Conservation (phyloP, 2,329 filamentous ascomycete species). For the Fusarium sambucinum region DNA sequence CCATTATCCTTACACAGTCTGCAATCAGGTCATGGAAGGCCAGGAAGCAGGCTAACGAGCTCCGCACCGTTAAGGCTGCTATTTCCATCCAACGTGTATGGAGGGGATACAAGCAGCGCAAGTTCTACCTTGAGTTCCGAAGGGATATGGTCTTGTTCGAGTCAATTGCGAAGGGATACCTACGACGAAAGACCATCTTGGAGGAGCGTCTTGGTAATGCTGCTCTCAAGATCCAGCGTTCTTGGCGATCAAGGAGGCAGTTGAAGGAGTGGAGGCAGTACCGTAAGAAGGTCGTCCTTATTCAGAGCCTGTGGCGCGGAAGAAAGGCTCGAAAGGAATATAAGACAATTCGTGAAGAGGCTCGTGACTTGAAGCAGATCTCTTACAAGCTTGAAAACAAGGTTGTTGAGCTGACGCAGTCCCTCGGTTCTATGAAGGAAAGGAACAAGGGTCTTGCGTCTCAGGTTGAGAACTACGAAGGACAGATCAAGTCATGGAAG, state of each 20-base stretch:
- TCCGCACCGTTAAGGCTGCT: slow-evolving; percentile 85
- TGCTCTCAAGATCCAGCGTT: slow-evolving; percentile 88
- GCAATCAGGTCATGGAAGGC: slow-evolving; percentile 82
- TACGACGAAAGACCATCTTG: slow-evolving; percentile 91
- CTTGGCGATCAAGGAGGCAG: slow-evolving; percentile 85
- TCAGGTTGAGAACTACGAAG: slow-evolving; percentile 96
- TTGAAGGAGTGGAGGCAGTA: slow-evolving; percentile 87
- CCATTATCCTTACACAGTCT: slow-evolving; percentile 85
- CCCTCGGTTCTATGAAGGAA: slow-evolving; percentile 88
- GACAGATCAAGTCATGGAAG: slow-evolving; percentile 96
- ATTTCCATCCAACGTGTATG: slow-evolving; percentile 96
- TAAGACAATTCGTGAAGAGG: slow-evolving; percentile 93
- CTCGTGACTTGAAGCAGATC: slow-evolving; percentile 98
- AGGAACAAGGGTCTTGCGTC: slow-evolving; percentile 91
- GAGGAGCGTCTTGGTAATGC: slow-evolving; percentile 94
- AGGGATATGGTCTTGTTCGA: slow-evolving; percentile 89
- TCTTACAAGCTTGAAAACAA: slow-evolving; percentile 99
- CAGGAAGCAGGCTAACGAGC: slow-evolving; percentile 80
- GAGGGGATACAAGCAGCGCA: slow-evolving; percentile 91
- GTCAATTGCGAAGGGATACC: slow-evolving; percentile 89
- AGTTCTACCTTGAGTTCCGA: slow-evolving; percentile 80
- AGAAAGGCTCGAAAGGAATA: slow-evolving; percentile 83
- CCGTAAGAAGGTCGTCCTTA: slow-evolving; percentile 86
- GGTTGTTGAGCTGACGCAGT: slow-evolving; percentile 97
- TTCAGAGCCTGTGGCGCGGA: slow-evolving; percentile 94